These are phyloP conservation scores for Talaromyces ruber DNA, from an alignment of 495 filamentous ascomycete genomes.

Conservation along the genomic window DNA sequence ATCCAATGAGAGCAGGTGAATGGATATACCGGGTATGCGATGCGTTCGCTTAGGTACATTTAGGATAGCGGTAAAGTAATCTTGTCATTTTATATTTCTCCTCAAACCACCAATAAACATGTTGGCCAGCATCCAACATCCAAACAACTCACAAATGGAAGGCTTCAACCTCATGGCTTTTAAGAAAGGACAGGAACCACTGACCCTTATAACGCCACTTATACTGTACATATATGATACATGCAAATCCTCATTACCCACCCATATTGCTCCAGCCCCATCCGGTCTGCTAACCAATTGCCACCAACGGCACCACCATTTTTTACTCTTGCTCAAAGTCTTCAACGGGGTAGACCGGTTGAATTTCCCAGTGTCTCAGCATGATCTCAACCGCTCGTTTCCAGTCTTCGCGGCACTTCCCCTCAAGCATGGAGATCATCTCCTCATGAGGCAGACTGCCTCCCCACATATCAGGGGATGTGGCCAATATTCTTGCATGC, in stretches of 20 bases:
- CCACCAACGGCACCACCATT: background rate
- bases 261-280: background rate
- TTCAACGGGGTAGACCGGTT: constrained; percentile 25
- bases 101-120: background rate
- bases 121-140: no score
- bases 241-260: background rate
- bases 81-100: background rate
- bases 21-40: no score
- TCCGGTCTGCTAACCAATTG: background rate
- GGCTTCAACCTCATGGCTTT: background rate
- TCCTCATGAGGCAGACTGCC: constrained; percentile 44
- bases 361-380: constrained; percentile 59
- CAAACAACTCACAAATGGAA: background rate
- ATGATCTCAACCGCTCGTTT: constrained; percentile 53
- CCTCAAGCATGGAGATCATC: constrained; percentile 49
- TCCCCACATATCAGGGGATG: constrained; percentile 67
- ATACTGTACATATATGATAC: background rate
- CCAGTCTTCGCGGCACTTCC: constrained; percentile 61
- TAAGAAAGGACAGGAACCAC: background rate
- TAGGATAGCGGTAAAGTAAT: no score
- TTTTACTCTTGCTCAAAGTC: background rate
- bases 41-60: no score
- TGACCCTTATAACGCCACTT: background rate
- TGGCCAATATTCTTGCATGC: constrained; percentile 51
- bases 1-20: no score